phyloP scores from a whole-genome alignment of 2,329 filamentous ascomycete species.

The Tolypocladium endophyticum region DNA sequence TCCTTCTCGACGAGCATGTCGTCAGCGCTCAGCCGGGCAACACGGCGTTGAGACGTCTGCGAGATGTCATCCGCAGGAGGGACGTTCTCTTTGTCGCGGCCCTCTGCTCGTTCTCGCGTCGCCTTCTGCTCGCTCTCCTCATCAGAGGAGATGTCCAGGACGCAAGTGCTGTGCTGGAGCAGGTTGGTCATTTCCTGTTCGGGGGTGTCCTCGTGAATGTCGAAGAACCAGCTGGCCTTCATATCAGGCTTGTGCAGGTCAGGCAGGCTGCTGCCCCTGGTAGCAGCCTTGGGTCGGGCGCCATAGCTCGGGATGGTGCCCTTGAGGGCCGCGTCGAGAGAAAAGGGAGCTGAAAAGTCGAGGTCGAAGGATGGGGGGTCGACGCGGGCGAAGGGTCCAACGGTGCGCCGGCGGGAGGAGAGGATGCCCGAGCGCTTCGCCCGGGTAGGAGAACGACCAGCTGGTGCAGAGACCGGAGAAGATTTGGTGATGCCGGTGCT shows the following conservation, averaged over 20 bases:
- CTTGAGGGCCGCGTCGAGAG: slow-evolving; percentile 72
- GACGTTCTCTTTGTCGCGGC: slow-evolving; percentile 84
- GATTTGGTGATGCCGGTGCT: slow-evolving; percentile 34
- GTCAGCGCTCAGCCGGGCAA: slow-evolving; percentile 23
- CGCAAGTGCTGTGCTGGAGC: slow-evolving; percentile 80
- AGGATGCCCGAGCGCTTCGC: slow-evolving; percentile 59
- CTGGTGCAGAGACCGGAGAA: slow-evolving; percentile 54
- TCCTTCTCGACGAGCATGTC: slow-evolving; percentile 54
- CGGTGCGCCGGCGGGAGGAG: slow-evolving; percentile 54
- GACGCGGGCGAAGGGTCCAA: slow-evolving; percentile 55
- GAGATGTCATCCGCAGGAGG: slow-evolving; percentile 60
- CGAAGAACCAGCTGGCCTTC: slow-evolving; percentile 74
- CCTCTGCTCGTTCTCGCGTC: slow-evolving; percentile 41
- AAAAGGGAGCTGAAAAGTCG: slow-evolving; percentile 58
- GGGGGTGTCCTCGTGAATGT: slow-evolving; percentile 85
- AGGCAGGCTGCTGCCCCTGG: not conserved
- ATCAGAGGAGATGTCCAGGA: slow-evolving; percentile 81
- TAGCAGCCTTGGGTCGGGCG: slow-evolving; percentile 26
- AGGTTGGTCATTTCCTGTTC: slow-evolving; percentile 88
- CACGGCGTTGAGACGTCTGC: slow-evolving; percentile 36
- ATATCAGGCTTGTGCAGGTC: slow-evolving; percentile 33
- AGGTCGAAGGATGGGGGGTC: slow-evolving; percentile 55
- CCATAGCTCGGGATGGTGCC: slow-evolving; percentile 59
- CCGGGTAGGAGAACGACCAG: slow-evolving; percentile 70
- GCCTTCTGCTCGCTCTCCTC: slow-evolving; percentile 58